Conservation (phyloP, 148 eudicot species). For the Chenopodium quinoa region DNA sequence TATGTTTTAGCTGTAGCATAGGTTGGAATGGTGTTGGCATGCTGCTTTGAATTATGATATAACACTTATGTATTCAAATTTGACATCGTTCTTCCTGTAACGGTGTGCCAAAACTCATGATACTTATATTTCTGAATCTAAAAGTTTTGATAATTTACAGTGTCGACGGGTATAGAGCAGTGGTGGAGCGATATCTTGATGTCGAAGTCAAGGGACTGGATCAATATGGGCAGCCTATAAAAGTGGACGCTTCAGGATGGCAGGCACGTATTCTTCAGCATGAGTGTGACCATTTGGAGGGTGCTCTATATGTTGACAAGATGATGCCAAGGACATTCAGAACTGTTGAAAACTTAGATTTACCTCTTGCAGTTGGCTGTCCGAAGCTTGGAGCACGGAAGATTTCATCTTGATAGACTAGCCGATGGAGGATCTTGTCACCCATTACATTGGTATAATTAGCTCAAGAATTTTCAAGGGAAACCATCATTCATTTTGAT, state of each 20-base stretch:
- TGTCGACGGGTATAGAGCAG: constrained; percentile 86
- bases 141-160: constrained; percentile 37
- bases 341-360: constrained; percentile 67
- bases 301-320: constrained; percentile 87
- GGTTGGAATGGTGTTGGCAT: neutral
- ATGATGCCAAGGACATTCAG: constrained; percentile 82
- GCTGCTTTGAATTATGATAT: neutral
- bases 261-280: constrained; percentile 97
- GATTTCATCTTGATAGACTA: constrained; percentile 8
- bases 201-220: constrained; percentile 85
- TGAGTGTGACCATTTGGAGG: constrained; percentile 90
- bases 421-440: constrained; percentile 9
- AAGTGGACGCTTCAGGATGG: constrained; percentile 88
- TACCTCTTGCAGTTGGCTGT: constrained; percentile 79
- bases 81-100: neutral
- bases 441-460: neutral
- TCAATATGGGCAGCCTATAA: constrained; percentile 65
- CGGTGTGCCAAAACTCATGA: neutral
- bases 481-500: neutral
- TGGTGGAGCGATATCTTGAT: constrained; percentile 78
- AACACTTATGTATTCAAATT: neutral
- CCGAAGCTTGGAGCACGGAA: constrained; percentile 70
- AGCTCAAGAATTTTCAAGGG: neutral
- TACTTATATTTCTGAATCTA: neutral
- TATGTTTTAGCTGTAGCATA: neutral